These are phyloP conservation scores for Plantago lanceolata DNA, from an alignment of 305 asterid species.

Conservation along the genomic window DNA sequence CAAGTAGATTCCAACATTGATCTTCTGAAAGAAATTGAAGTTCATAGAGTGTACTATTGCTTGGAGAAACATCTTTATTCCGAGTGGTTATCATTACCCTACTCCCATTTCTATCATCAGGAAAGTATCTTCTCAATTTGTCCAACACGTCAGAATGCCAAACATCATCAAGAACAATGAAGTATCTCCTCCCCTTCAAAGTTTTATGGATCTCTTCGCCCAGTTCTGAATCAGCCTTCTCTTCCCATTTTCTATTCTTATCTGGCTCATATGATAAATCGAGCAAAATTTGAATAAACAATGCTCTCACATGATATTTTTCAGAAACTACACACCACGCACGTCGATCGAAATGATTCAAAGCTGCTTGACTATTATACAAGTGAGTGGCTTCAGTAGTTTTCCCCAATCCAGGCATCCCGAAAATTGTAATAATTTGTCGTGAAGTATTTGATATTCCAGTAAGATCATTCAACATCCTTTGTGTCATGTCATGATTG, in stretches of 20 bases:
- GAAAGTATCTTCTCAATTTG: conserved; percentile 13
- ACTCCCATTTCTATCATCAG: conserved; percentile 19
- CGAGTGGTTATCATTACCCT: conserved; percentile 21
- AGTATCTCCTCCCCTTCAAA: conserved; percentile 17
- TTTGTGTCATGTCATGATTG: background rate
- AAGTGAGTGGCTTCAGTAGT: conserved; percentile 25
- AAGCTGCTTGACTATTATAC: conserved; percentile 7
- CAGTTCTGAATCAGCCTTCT: background rate
- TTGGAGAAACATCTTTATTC: conserved; percentile 7
- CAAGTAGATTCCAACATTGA: conserved; percentile 24
- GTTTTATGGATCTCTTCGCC: conserved; percentile 1
- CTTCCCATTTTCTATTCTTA: too few relatives aligned
- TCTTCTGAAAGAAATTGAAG: conserved; percentile 17
- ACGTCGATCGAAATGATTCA: conserved; percentile 11
- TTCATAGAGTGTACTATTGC: background rate
- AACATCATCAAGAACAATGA: conserved; percentile 28
- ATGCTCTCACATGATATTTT: conserved; percentile 5
- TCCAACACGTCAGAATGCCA: conserved; percentile 22
- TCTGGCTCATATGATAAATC: background rate
- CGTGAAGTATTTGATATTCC: conserved; percentile 1
- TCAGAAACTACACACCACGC: conserved; percentile 28
- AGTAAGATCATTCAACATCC: conserved; percentile 11
- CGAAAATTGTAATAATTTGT: background rate
- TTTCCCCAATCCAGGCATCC: conserved; percentile 31
- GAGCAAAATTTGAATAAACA: conserved; percentile 18